Conservation (phyloP, 106 monocot species). For the Hemerocallis citrina region DNA sequence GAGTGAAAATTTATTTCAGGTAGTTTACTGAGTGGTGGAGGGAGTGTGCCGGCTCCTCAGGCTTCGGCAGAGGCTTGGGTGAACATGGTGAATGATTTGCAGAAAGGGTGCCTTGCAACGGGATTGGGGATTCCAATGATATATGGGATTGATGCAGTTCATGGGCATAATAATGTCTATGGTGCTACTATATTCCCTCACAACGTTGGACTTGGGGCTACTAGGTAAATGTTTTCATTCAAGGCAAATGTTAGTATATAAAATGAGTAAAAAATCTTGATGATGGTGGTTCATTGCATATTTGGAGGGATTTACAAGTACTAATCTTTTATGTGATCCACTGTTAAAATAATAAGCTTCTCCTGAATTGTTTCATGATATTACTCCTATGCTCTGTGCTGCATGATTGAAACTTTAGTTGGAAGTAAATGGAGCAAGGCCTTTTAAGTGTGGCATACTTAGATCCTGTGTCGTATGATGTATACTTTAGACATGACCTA, state of each 20-base stretch:
- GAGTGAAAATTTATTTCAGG: constrained; percentile 14
- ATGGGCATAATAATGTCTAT: constrained; percentile 53
- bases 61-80: constrained; percentile 38
- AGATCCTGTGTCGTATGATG: too few relatives aligned
- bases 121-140: constrained; percentile 51
- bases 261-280: too few relatives aligned
- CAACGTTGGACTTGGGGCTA: constrained; percentile 51
- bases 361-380: too few relatives aligned
- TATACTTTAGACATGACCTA: too few relatives aligned
- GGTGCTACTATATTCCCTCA: constrained; percentile 52
- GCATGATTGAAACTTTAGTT: too few relatives aligned
- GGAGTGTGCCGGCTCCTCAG: constrained; percentile 40
- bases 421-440: too few relatives aligned
- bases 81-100: constrained; percentile 49
- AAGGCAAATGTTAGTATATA: neutral
- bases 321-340: too few relatives aligned
- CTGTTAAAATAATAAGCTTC: too few relatives aligned
- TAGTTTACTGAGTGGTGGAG: constrained; percentile 45
- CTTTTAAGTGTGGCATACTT: too few relatives aligned
- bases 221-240: constrained; percentile 11
- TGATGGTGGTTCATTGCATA: too few relatives aligned
- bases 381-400: too few relatives aligned
- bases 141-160: constrained; percentile 55
- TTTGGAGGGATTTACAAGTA: too few relatives aligned
- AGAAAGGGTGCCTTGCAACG: constrained; percentile 38